Evolutionary conservation across 164 flowering plant species (phyloP).

Genomic region (Vitis amurensis): DNA sequence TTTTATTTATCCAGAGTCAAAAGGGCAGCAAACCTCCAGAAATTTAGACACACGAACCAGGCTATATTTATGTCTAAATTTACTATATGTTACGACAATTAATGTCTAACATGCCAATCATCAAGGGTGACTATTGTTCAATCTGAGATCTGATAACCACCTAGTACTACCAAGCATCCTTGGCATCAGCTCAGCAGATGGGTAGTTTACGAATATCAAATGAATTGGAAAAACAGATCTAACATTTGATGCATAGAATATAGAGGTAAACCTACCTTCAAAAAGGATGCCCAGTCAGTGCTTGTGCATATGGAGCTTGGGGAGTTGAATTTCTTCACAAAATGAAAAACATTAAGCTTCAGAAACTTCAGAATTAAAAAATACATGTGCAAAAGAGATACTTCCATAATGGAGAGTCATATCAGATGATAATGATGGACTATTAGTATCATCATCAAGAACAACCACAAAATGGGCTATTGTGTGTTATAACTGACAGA

Average conservation of each 20-base stretch:
- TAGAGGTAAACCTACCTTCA: slow-evolving; percentile 54
- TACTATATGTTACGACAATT: too few relatives aligned
- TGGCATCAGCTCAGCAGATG: not conserved
- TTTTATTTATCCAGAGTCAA: too few relatives aligned
- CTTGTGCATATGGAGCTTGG: slow-evolving; percentile 73
- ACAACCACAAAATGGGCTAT: not conserved
- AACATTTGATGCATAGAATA: slow-evolving; percentile 4
- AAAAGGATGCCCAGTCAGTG: slow-evolving; percentile 76
- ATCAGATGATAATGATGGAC: not conserved
- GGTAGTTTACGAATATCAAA: not conserved
- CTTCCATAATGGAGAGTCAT: not conserved
- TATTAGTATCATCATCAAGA: not conserved
- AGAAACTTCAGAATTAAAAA: slow-evolving; percentile 3
- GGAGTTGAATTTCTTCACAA: slow-evolving; percentile 78
- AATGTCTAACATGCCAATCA: too few relatives aligned
- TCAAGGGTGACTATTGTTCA: too few relatives aligned
- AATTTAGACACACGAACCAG: too few relatives aligned
- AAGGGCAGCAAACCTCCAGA: too few relatives aligned
- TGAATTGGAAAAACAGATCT: not conserved
- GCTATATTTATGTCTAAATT: too few relatives aligned
- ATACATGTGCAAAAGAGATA: slow-evolving; percentile 5
- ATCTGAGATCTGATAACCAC: not conserved
- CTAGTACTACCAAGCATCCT: not conserved
- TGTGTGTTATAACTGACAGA: not conserved
- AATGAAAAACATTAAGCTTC: slow-evolving; percentile 4